Evolutionary conservation across 192 early-diverging fungal genomes (phyloP).

Genomic region (Entomortierella beljakovae): DNA sequence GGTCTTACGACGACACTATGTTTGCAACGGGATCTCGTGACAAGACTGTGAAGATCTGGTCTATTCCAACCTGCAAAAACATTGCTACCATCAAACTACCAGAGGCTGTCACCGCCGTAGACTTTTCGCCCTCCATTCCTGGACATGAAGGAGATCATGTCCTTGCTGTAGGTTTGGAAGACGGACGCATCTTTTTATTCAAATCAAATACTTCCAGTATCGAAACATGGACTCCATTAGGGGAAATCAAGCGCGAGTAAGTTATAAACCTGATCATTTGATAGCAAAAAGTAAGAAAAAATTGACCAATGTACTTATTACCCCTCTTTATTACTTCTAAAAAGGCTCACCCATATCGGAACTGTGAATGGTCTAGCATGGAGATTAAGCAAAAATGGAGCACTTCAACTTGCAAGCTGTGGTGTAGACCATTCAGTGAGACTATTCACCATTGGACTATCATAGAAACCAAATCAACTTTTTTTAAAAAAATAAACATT

Average conservation of each 20-base stretch:
- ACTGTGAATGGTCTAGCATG: conserved; percentile 74
- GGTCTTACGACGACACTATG: conserved; percentile 78
- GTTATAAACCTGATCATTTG: conserved; percentile 4
- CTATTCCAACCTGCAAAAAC: conserved; percentile 45
- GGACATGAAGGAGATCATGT: conserved; percentile 61
- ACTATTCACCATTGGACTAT: conserved; percentile 63
- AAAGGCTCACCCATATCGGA: conserved; percentile 63
- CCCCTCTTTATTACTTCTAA: too few relatives aligned
- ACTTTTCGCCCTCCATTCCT: conserved; percentile 72
- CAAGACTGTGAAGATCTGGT: conserved; percentile 90
- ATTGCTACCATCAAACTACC: conserved; percentile 78
- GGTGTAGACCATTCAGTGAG: conserved; percentile 82
- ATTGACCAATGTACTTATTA: conserved; percentile 37
- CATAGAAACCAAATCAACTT: too few relatives aligned
- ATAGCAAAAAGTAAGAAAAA: conserved; percentile 1
- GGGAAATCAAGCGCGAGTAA: conserved; percentile 59
- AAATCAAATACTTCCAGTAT: conserved; percentile 21
- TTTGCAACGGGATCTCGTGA: conserved; percentile 97
- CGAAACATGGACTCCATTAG: conserved; percentile 55
- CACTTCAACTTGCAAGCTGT: conserved; percentile 73
- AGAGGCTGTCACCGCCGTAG: conserved; percentile 87
- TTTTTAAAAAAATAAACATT: background rate
- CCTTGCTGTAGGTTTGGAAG: conserved; percentile 86
- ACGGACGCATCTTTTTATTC: conserved; percentile 77
- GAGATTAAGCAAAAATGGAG: conserved; percentile 56